These are phyloP conservation scores for Cyclocybe aegerita DNA, from an alignment of 768 basidiomycete genomes.

Conservation along the genomic window DNA sequence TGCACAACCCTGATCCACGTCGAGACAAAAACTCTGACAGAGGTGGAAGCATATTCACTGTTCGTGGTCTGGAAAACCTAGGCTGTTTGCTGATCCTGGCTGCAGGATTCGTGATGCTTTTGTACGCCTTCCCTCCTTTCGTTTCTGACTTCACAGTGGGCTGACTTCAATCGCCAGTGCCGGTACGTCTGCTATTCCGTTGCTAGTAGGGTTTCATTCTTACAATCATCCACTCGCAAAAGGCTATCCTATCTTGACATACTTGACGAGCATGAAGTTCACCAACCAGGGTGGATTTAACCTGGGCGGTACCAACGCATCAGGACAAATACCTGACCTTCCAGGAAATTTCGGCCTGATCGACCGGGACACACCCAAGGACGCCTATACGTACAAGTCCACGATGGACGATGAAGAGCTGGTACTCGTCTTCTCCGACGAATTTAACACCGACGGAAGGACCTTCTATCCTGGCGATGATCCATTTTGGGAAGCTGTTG, in stretches of 20 bases:
- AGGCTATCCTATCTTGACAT: no score
- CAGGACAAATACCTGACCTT: constrained; percentile 3
- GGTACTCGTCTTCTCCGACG: constrained; percentile 64
- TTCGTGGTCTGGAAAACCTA: constrained; percentile 62
- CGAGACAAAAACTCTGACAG: constrained; percentile 51
- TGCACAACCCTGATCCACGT: constrained; percentile 62
- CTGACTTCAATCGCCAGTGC: no score
- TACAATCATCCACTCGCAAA: no score
- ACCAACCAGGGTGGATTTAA: constrained; percentile 5
- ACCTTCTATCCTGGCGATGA: constrained; percentile 52
- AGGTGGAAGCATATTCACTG: constrained; percentile 60
- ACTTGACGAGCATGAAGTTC: no score
- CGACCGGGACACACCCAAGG: constrained; percentile 56
- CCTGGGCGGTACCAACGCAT: constrained; percentile 5
- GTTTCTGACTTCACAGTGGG: constrained; percentile 23
- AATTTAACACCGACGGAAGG: constrained; percentile 62
- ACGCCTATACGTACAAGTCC: constrained; percentile 38
- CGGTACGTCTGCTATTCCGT: not conserved
- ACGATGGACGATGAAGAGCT: constrained; percentile 25
- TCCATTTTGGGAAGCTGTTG: constrained; percentile 15
- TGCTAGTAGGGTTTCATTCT: no score
- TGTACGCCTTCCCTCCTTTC: constrained; percentile 40
- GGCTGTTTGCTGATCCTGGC: constrained; percentile 62
- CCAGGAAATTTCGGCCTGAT: constrained; percentile 50
- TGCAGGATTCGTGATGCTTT: constrained; percentile 43